Conservation (phyloP, 306 rosid species). For the Arachis stenosperma region DNA sequence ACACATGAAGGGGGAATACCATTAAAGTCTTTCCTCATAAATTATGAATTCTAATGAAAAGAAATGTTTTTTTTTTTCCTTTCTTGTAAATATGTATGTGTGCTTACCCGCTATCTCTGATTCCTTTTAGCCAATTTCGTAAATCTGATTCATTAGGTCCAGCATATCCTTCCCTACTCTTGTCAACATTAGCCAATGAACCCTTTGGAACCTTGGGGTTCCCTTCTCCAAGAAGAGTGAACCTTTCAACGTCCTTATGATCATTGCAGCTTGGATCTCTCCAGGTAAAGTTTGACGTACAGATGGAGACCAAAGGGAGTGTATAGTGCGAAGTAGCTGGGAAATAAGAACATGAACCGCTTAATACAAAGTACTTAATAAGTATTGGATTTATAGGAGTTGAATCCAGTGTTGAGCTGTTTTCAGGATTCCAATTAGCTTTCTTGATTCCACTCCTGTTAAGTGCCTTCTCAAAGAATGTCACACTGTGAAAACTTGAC, state of each 20-base stretch:
- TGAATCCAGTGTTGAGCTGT: slow-evolving; percentile 56
- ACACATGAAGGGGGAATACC: slow-evolving; percentile 12
- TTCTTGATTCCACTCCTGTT: slow-evolving; percentile 93
- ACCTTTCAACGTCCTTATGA: slow-evolving; percentile 78
- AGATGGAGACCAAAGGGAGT: slow-evolving; percentile 91
- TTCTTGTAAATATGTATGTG: slow-evolving; percentile 11
- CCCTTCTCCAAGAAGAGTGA: slow-evolving; percentile 92
- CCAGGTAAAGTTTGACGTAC: slow-evolving; percentile 71
- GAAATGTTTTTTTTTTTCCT: not conserved
- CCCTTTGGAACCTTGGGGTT: slow-evolving; percentile 71
- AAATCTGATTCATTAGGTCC: slow-evolving; percentile 74
- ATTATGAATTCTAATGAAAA: not conserved
- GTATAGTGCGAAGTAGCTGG: slow-evolving; percentile 86
- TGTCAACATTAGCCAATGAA: slow-evolving; percentile 46
- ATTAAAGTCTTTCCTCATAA: not conserved
- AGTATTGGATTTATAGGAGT: slow-evolving; percentile 70
- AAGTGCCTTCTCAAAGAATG: slow-evolving; percentile 97
- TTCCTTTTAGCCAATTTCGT: slow-evolving; percentile 93
- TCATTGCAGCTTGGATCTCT: slow-evolving; percentile 88
- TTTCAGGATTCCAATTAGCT: slow-evolving; percentile 58
- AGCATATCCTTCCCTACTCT: slow-evolving; percentile 64
- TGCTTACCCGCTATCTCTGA: slow-evolving; percentile 96
- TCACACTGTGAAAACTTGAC: slow-evolving; percentile 84
- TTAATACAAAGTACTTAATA: slow-evolving; percentile 27
- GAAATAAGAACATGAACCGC: slow-evolving; percentile 39